phyloP scores from a whole-genome alignment of 305 asterid genomes.

The Fraxinus sp. region DNA sequence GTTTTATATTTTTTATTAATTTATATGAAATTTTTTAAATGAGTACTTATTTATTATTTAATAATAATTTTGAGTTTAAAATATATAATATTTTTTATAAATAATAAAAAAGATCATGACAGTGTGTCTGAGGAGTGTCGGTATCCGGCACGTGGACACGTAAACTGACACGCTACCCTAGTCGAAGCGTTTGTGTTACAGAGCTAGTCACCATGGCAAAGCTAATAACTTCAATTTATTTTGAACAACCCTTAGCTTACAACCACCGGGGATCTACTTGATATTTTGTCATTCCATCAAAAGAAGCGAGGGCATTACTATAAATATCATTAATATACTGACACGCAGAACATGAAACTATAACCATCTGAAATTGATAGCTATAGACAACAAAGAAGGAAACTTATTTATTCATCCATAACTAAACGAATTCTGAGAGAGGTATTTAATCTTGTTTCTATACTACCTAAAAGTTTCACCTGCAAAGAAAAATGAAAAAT shows the following conservation, averaged over 20 bases:
- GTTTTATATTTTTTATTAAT: no score
- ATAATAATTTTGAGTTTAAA: no score
- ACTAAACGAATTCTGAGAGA: neutral
- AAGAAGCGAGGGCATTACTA: neutral
- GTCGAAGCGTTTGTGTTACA: no score
- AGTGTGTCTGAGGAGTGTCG: no score
- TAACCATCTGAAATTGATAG: neutral
- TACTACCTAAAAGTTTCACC: neutral
- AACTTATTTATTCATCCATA: neutral
- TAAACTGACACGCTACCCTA: no score
- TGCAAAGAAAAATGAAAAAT: neutral
- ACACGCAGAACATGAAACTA: neutral
- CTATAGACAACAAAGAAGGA: neutral
- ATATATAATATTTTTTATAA: no score
- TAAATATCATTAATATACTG: neutral
- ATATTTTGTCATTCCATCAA: neutral
- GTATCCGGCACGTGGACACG: no score
- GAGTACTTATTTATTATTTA: no score
- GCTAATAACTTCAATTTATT: neutral
- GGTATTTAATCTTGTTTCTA: neutral
- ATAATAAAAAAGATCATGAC: no score
- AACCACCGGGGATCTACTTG: neutral
- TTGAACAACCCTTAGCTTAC: neutral
- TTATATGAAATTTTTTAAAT: no score
- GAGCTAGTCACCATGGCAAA: neutral